These are phyloP conservation scores for Tulasnella sp. DNA, from an alignment of 768 basidiomycete species.

Conservation along the genomic window DNA sequence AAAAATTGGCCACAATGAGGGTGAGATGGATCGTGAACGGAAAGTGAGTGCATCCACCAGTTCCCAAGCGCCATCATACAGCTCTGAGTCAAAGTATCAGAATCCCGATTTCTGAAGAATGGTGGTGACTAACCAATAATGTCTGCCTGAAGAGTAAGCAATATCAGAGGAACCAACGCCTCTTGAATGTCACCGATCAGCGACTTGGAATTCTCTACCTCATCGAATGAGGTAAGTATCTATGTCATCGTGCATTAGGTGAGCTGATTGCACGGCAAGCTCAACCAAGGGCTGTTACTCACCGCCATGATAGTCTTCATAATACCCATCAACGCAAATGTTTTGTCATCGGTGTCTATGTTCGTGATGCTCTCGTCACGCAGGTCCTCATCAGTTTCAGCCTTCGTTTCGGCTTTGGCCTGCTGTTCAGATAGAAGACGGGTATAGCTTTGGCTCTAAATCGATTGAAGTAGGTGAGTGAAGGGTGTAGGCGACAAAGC, in stretches of 20 bases:
- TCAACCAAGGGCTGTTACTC: not conserved
- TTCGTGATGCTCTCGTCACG: constrained; percentile 27
- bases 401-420: constrained; percentile 39
- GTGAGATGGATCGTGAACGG: constrained; percentile 59
- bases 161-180: constrained; percentile 63
- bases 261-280: constrained; percentile 1
- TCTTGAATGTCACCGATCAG: constrained; percentile 50
- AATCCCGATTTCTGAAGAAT: not conserved
- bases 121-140: constrained; percentile 44
- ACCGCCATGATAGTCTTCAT: constrained; percentile 76
- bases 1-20: constrained; percentile 78
- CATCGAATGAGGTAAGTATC: constrained; percentile 65
- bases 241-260: constrained; percentile 25
- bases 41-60: constrained; percentile 75
- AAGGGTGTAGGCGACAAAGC: constrained; percentile 5
- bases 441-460: constrained; percentile 67
- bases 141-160: constrained; percentile 63
- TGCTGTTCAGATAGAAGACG: constrained; percentile 53
- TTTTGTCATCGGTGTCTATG: constrained; percentile 58
- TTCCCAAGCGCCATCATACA: constrained; percentile 80
- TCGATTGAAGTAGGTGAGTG: not conserved
- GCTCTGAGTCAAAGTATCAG: constrained; percentile 35
- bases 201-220: constrained; percentile 27
- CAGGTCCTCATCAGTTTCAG: constrained; percentile 39
- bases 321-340: constrained; percentile 75